Conservation (phyloP, 345 rosid species). For the Ailanthus altissimus region DNA sequence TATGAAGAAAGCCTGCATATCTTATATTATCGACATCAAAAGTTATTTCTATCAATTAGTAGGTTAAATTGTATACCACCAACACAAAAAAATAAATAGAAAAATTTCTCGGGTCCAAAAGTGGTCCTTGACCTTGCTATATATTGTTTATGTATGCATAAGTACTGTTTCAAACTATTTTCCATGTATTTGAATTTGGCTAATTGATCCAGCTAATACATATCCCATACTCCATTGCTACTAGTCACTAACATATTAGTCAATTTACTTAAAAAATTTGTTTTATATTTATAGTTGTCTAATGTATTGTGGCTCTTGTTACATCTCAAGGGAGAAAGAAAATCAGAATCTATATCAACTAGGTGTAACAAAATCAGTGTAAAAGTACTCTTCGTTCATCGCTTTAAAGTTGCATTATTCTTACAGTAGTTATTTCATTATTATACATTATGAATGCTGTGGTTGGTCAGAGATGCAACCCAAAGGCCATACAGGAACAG, state of each 20-base stretch:
- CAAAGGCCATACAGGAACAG: background rate
- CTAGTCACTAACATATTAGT: background rate
- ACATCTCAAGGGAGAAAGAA: background rate
- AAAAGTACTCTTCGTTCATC: background rate
- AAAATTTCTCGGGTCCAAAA: background rate
- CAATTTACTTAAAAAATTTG: background rate
- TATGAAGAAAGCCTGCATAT: constrained; percentile 19
- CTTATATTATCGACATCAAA: no score
- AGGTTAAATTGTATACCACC: background rate
- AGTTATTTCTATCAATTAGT: background rate
- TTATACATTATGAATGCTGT: background rate
- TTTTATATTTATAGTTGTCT: background rate
- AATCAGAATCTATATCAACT: background rate
- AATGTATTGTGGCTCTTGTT: background rate
- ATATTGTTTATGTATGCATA: background rate
- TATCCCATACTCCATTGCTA: background rate
- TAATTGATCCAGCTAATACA: background rate
- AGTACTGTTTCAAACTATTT: background rate
- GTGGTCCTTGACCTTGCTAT: background rate
- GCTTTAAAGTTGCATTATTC: background rate
- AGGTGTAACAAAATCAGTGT: background rate
- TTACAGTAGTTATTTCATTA: background rate
- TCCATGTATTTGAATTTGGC: background rate
- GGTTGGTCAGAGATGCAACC: background rate
- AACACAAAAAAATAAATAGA: background rate